Percentiles rank a stretch among this genome's conserved stretches.
phyloP scores from a whole-genome alignment of 1,139 yeast species.

The Candida buenavistaensis region DNA sequence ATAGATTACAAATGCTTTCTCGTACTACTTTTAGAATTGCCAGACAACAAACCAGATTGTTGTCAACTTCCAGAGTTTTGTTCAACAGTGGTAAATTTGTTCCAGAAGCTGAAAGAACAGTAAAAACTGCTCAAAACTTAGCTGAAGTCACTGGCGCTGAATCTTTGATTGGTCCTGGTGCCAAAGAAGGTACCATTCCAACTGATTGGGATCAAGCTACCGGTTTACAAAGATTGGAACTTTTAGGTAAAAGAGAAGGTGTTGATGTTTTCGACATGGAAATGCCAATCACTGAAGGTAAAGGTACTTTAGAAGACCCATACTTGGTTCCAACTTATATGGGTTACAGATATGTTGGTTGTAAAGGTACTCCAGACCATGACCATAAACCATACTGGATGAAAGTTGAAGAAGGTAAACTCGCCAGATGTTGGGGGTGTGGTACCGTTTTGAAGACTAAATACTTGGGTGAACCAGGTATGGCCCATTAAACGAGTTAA shows the following conservation, averaged over 20 bases:
- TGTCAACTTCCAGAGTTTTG: constrained; percentile 37
- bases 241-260: constrained; percentile 94
- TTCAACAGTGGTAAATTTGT: constrained; percentile 22
- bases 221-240: constrained; percentile 96
- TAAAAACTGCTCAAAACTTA: constrained; percentile 66
- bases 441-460: constrained; percentile 92
- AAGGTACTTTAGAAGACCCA: constrained; percentile 87
- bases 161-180: constrained; percentile 89
- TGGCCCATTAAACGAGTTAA: constrained; percentile 33
- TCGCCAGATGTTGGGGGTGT: constrained; percentile 98
- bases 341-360: constrained; percentile 93
- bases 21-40: constrained; percentile 40
- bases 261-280: constrained; percentile 90
- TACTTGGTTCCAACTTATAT: constrained; percentile 87
- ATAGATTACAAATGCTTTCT: constrained; percentile 30
- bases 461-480: constrained; percentile 81
- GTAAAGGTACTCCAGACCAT: constrained; percentile 89
- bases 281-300: constrained; percentile 85
- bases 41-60: constrained; percentile 40
- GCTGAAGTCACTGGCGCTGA: constrained; percentile 80
- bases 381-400: constrained; percentile 92
- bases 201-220: constrained; percentile 95
- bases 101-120: constrained; percentile 27
- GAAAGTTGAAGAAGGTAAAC: constrained; percentile 80
- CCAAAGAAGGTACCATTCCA: constrained; percentile 79